These are phyloP conservation scores for Castanopsis chinensis DNA, from an alignment of 306 rosid species.

Conservation along the genomic window DNA sequence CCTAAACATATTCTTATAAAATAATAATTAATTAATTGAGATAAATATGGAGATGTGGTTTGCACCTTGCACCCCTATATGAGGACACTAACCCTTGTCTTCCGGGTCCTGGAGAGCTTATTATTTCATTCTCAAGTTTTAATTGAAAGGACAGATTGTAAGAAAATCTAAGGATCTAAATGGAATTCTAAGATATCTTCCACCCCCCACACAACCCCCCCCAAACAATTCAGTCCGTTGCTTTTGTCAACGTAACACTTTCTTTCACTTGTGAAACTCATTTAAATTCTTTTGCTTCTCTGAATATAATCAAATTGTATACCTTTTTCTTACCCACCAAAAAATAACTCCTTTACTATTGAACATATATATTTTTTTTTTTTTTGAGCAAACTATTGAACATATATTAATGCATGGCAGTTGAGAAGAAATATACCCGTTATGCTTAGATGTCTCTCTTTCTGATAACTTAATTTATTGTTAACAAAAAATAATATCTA, in stretches of 20 bases:
- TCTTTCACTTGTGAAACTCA: background rate
- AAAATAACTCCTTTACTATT: background rate
- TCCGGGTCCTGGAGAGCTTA: slow-evolving; percentile 45
- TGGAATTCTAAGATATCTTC: slow-evolving; percentile 8
- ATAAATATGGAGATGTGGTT: slow-evolving; percentile 26
- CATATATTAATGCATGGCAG: no score
- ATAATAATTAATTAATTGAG: background rate
- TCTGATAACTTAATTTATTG: no score
- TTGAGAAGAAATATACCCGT: no score
- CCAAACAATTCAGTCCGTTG: background rate
- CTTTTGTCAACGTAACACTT: slow-evolving; percentile 3
- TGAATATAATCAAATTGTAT: background rate
- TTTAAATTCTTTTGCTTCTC: background rate
- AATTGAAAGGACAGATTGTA: slow-evolving; percentile 44
- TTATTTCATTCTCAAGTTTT: slow-evolving; percentile 40
- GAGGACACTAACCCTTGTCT: slow-evolving; percentile 85
- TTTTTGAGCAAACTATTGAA: no score
- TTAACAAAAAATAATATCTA: no score
- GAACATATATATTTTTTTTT: no score
- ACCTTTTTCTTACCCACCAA: background rate
- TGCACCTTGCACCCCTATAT: slow-evolving; percentile 59
- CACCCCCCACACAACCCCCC: no score
- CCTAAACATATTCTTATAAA: slow-evolving; percentile 13
- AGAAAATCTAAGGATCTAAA: slow-evolving; percentile 35
- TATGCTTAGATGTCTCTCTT: no score